Evolutionary conservation across 305 asterid species (phyloP).

Genomic region (Fraxinus angustifolia): DNA sequence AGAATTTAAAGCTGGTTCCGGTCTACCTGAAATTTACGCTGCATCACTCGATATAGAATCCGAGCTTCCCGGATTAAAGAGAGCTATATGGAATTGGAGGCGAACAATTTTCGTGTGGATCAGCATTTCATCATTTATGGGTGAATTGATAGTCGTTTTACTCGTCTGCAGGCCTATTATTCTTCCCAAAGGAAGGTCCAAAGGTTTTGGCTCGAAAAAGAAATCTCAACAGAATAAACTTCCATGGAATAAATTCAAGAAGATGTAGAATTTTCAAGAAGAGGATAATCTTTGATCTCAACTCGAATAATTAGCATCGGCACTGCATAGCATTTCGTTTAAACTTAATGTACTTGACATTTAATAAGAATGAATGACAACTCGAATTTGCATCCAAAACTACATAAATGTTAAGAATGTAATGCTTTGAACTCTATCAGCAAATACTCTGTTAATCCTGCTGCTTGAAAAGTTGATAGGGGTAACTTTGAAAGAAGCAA

Average conservation of each 20-base stretch:
- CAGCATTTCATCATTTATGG: slow-evolving; percentile 31
- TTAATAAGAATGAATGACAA: not conserved
- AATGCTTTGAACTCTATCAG: not conserved
- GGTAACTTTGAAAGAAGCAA: not conserved
- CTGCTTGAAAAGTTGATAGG: not conserved
- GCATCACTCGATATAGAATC: slow-evolving; percentile 48
- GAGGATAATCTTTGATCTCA: not conserved
- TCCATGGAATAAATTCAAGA: slow-evolving; percentile 23
- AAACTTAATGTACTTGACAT: not conserved
- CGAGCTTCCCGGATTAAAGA: slow-evolving; percentile 42
- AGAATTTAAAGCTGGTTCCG: slow-evolving; percentile 40
- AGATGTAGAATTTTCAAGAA: not conserved
- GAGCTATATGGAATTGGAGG: slow-evolving; percentile 53
- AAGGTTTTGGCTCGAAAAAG: slow-evolving; percentile 10
- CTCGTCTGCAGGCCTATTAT: slow-evolving; percentile 36
- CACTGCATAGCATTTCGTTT: not conserved
- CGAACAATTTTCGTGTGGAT: slow-evolving; percentile 56
- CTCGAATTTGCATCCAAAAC: not conserved
- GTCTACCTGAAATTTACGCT: slow-evolving; percentile 57
- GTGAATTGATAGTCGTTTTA: slow-evolving; percentile 30
- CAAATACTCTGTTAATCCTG: not conserved
- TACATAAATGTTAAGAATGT: not conserved
- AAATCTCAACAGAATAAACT: slow-evolving; percentile 23
- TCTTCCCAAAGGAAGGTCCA: slow-evolving; percentile 33
- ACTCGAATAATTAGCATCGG: not conserved